A percentile compares a stretch with the other conserved stretches of the same genome.
phyloP scores from a whole-genome alignment of 352 stramenopile genomes.

The Pythium plurisporium region DNA sequence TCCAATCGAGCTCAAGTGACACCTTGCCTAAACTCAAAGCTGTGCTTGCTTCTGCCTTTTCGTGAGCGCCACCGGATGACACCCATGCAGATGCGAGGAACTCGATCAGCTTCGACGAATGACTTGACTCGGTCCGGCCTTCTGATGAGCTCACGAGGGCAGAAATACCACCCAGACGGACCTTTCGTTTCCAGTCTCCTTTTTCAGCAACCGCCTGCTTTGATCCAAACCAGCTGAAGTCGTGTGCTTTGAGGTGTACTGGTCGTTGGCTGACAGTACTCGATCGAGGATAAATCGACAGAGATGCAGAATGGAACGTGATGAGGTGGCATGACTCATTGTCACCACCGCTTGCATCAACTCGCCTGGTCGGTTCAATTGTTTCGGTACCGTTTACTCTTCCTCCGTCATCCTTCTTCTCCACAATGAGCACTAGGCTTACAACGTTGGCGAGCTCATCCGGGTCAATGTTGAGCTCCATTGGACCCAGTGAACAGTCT shows the following conservation, averaged over 20 bases:
- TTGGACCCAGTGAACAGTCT: constrained; percentile 9
- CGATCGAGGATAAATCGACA: not conserved
- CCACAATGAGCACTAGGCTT: constrained; percentile 2
- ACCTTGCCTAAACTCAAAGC: not conserved
- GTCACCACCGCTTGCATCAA: not conserved
- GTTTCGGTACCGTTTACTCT: not conserved
- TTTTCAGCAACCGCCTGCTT: not conserved
- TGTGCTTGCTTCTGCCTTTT: constrained; percentile 1
- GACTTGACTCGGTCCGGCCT: not conserved
- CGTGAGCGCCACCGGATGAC: constrained; percentile 1
- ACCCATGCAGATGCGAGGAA: constrained; percentile 4
- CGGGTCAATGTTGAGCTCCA: not conserved
- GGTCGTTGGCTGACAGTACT: not conserved
- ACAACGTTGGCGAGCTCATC: not conserved
- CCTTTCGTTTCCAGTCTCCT: not conserved
- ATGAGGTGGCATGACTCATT: constrained; percentile 5
- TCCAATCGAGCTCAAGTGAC: constrained; percentile 5
- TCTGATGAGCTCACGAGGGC: not conserved
- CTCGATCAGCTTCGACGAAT: constrained; percentile 1
- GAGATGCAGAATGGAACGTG: constrained; percentile 9
- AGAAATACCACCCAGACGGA: not conserved
- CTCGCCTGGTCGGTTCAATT: not conserved
- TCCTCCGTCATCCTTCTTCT: not conserved
- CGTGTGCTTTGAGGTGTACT: not conserved
- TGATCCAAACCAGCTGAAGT: constrained; percentile 5